Conservation (phyloP, 108 stramenopile genomes). For the Nannochloropsis oceanica region DNA sequence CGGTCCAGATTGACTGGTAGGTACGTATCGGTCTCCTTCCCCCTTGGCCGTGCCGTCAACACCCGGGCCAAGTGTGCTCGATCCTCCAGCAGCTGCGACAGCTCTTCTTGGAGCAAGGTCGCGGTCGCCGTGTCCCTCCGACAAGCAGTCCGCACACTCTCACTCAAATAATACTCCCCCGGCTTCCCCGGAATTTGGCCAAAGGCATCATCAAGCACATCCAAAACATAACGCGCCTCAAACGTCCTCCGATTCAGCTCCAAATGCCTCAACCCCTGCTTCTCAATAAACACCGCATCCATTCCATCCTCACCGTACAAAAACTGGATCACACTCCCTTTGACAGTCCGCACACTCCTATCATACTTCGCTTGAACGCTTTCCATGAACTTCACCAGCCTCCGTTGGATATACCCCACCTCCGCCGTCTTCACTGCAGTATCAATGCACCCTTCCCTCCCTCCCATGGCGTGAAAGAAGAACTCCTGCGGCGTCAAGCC, state of each 20-base stretch:
- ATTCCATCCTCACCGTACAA: conserved; percentile 99
- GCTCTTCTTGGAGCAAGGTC: not conserved
- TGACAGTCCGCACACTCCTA: conserved; percentile 71
- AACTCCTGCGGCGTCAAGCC: conserved; percentile 96
- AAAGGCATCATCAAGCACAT: conserved; percentile 61
- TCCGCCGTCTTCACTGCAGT: conserved; percentile 98
- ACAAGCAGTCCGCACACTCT: not conserved
- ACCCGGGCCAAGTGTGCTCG: not conserved
- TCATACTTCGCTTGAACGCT: conserved; percentile 93
- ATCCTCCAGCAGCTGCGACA: not conserved
- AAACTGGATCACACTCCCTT: conserved; percentile 89
- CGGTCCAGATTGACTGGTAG: not conserved
- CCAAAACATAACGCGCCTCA: conserved; percentile 48
- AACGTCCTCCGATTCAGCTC: conserved; percentile 58
- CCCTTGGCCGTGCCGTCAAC: not conserved
- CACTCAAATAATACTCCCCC: conserved; percentile 55
- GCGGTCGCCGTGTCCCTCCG: not conserved
- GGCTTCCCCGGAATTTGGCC: conserved; percentile 56
- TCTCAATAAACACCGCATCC: conserved; percentile 97
- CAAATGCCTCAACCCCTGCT: conserved; percentile 76
- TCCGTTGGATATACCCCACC: conserved; percentile 97
- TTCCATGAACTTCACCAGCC: conserved; percentile 97
- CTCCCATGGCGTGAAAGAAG: conserved; percentile 99
- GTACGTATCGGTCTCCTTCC: not conserved
- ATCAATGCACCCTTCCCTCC: conserved; percentile 95